A percentile compares a stretch with the other conserved stretches of the same genome.
phyloP scores from a whole-genome alignment of 2,329 filamentous ascomycete species.

The Apiospora sp. region DNA sequence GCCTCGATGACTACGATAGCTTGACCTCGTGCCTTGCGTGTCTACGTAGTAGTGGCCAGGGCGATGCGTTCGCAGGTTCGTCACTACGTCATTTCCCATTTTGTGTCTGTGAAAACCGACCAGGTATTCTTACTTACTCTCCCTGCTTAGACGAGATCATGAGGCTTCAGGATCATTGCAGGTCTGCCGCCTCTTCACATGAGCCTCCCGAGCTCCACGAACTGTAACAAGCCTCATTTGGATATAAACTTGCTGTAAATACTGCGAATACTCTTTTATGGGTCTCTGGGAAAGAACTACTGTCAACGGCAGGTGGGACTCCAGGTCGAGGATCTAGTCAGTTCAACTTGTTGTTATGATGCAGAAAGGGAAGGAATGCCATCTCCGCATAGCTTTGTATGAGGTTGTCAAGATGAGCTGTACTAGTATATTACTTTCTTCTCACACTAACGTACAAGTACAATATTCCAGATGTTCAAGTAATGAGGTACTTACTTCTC shows the following conservation, averaged over 20 bases:
- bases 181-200: background rate
- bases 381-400: background rate
- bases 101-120: background rate
- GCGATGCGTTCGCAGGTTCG: background rate
- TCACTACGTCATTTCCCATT: background rate
- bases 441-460: conserved; percentile 3
- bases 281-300: background rate
- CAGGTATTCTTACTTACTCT: background rate
- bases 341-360: background rate
- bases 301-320: background rate
- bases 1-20: background rate
- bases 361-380: background rate
- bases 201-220: background rate
- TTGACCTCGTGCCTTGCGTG: background rate
- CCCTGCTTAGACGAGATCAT: background rate
- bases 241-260: background rate
- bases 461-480: background rate
- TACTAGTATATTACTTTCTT: background rate
- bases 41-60: background rate
- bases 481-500: background rate
- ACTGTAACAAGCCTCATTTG: background rate
- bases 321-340: background rate
- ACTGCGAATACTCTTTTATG: background rate
- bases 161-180: background rate
- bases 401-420: background rate